A percentile compares a stretch with the other conserved stretches of the same genome.
Conservation (phyloP, 331 rosid genomes). For the Malus hybrid region DNA sequence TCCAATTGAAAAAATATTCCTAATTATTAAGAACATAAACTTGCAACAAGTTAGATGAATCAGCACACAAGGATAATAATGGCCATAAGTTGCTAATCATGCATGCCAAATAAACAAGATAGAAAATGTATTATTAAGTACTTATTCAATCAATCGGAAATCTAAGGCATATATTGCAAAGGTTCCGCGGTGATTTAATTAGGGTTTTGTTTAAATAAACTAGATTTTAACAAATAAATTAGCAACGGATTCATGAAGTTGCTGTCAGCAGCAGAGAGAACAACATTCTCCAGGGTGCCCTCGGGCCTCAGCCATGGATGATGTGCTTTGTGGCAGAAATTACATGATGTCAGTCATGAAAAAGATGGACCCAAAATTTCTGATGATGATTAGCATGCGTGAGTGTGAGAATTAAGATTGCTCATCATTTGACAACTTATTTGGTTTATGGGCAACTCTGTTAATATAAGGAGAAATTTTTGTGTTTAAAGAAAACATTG, state of each 20-base stretch:
- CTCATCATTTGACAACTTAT: neutral
- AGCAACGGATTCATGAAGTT: neutral
- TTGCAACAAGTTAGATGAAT: neutral
- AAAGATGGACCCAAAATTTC: slow-evolving; percentile 5
- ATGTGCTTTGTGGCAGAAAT: neutral
- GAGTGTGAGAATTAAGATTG: neutral
- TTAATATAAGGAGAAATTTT: neutral
- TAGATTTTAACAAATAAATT: neutral
- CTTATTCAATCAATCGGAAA: neutral
- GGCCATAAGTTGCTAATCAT: slow-evolving; percentile 14
- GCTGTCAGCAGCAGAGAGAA: neutral
- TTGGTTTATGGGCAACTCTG: neutral
- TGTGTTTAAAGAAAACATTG: neutral
- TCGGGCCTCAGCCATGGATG: slow-evolving; percentile 2
- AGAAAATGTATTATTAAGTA: neutral
- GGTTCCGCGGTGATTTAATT: neutral
- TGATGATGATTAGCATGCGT: neutral
- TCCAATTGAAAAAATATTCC: neutral
- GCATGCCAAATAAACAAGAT: neutral
- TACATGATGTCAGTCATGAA: neutral
- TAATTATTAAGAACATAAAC: slow-evolving; percentile 10
- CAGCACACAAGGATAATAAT: neutral
- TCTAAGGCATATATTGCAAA: neutral
- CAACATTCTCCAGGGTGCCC: slow-evolving; percentile 5
- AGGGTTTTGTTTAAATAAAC: neutral